Evolutionary conservation across 805 yeast genomes (phyloP).

Genomic region (Candida koratica): DNA sequence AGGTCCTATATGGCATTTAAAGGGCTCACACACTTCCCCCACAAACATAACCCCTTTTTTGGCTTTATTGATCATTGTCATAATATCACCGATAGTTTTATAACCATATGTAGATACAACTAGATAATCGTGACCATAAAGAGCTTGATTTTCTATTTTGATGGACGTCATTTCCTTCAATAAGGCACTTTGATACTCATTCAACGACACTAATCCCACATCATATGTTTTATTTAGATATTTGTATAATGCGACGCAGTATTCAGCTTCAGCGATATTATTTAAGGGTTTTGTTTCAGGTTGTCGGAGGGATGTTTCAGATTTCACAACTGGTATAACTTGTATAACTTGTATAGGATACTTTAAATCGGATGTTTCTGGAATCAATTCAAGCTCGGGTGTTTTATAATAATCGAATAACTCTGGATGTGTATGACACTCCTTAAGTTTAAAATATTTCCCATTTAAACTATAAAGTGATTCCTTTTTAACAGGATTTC

Average conservation of each 20-base stretch:
- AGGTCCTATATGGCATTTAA: not conserved
- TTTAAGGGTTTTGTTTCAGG: slow-evolving; percentile 4
- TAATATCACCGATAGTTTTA: slow-evolving; percentile 7
- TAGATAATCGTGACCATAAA: slow-evolving; percentile 10
- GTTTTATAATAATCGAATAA: slow-evolving; percentile 6
- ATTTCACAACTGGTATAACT: not conserved
- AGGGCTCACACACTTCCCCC: slow-evolving; percentile 6
- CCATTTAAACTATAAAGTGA: not conserved
- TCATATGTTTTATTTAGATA: not conserved
- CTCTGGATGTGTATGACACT: not conserved
- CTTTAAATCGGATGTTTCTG: not conserved
- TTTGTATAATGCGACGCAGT: slow-evolving; percentile 6
- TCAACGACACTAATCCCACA: slow-evolving; percentile 9
- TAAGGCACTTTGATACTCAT: slow-evolving; percentile 12
- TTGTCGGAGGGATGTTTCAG: not conserved
- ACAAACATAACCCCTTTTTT: slow-evolving; percentile 7
- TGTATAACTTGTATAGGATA: slow-evolving; percentile 2
- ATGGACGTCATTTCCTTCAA: slow-evolving; percentile 6
- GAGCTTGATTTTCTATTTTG: not conserved
- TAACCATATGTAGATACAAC: slow-evolving; percentile 12
- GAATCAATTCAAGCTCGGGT: not conserved
- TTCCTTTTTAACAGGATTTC: not conserved
- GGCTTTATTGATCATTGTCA: slow-evolving; percentile 10
- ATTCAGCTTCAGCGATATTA: slow-evolving; percentile 12
- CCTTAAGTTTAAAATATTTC: not conserved